Conservation (phyloP, 768 basidiomycete genomes). For the Suillus subalutaceus region DNA sequence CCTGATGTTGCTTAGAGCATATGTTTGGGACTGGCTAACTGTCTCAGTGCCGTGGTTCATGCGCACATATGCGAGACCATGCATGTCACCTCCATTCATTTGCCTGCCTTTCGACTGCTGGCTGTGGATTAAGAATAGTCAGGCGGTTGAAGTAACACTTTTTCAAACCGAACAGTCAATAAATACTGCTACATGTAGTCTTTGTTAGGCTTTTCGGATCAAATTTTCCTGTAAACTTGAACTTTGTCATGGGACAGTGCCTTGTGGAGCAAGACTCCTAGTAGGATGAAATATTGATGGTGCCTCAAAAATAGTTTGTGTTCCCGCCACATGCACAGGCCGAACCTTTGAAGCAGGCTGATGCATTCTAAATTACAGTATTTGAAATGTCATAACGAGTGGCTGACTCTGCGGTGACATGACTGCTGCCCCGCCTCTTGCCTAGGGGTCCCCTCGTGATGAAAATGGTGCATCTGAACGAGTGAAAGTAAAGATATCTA, state of each 20-base stretch:
- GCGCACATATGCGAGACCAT: not conserved
- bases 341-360: no score
- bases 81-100: not conserved
- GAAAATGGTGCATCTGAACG: no score
- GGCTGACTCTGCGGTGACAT: no score
- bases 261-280: not conserved
- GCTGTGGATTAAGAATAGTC: not conserved
- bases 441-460: no score
- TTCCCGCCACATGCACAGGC: no score
- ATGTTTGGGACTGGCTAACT: no score
- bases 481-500: no score
- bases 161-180: not conserved
- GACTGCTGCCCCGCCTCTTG: no score
- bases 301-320: no score
- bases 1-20: conserved; percentile 13
- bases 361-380: no score
- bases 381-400: no score
- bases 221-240: not conserved
- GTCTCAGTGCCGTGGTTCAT: no score
- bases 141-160: not conserved
- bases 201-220: not conserved
- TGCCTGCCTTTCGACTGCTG: not conserved
- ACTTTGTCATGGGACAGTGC: not conserved
- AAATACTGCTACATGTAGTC: not conserved
- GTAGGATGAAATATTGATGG: not conserved